phyloP scores from a whole-genome alignment of 140 eudicot species.

The Flaveria floridana region DNA sequence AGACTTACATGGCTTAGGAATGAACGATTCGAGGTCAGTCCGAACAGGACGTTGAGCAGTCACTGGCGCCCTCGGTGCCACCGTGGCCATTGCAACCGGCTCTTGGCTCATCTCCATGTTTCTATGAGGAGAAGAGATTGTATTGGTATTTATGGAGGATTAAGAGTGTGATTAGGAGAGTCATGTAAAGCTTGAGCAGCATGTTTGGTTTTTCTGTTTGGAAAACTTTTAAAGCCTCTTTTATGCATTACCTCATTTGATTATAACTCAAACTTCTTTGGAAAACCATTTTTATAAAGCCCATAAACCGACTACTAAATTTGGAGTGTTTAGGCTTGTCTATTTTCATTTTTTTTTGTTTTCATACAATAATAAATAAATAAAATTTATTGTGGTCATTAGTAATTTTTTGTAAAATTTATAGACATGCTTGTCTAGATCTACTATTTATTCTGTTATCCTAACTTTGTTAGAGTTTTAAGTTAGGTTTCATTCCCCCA shows the following conservation, averaged over 20 bases:
- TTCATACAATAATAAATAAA: too few relatives aligned
- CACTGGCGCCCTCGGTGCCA: slow-evolving; percentile 27
- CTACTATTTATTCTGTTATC: too few relatives aligned
- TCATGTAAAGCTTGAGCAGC: slow-evolving; percentile 9
- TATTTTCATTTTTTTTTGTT: neutral
- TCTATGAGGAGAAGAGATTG: neutral
- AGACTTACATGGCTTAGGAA: slow-evolving; percentile 36
- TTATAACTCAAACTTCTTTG: neutral
- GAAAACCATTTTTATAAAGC: neutral
- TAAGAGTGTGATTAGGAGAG: neutral
- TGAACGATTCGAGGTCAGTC: slow-evolving; percentile 24
- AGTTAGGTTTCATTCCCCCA: too few relatives aligned
- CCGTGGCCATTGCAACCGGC: slow-evolving; percentile 10
- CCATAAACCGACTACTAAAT: neutral
- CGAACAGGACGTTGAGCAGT: slow-evolving; percentile 32
- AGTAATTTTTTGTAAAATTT: too few relatives aligned
- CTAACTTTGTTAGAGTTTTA: too few relatives aligned
- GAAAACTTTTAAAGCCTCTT: neutral
- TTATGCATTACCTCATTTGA: neutral
- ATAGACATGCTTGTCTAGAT: too few relatives aligned
- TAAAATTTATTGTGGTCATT: too few relatives aligned
- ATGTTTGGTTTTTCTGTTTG: neutral
- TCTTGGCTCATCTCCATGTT: slow-evolving; percentile 15
- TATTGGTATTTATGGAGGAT: slow-evolving; percentile 6
- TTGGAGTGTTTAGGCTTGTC: neutral